Conservation (phyloP, 1,284 basidiomycete species). For the Ceratobasidium sp. region DNA sequence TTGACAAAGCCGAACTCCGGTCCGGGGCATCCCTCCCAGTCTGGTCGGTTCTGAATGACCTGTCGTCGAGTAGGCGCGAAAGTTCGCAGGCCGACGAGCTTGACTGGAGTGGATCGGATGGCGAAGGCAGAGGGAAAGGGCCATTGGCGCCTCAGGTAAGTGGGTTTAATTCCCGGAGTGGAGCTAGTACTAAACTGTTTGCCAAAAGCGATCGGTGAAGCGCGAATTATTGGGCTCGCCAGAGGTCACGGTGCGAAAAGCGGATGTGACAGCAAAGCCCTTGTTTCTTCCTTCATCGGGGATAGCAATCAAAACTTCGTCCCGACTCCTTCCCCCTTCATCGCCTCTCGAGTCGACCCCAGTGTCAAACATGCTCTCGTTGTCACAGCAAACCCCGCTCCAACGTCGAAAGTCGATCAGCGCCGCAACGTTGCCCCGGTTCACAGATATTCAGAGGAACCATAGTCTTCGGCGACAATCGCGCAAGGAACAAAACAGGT, state of each 20-base stretch:
- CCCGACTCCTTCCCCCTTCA: not conserved
- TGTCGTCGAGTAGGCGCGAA: not conserved
- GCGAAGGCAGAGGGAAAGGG: not conserved
- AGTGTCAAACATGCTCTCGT: not conserved
- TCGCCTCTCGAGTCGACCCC: constrained; percentile 5
- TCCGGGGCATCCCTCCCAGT: not conserved
- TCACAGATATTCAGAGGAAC: constrained; percentile 1
- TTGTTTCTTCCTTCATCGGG: constrained; percentile 25
- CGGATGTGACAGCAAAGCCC: not conserved
- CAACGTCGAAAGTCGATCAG: not conserved
- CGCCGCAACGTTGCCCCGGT: constrained; percentile 3
- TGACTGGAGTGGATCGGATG: not conserved
- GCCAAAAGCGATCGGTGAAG: not conserved
- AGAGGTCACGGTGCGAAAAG: not conserved
- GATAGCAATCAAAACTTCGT: not conserved
- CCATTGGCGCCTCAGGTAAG: not conserved
- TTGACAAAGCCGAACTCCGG: not conserved
- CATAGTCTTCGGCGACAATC: not conserved
- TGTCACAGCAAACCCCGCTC: constrained; percentile 12
- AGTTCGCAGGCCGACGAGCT: constrained; percentile 21
- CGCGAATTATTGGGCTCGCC: not conserved
- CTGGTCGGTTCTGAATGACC: constrained; percentile 1
- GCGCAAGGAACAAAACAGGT: constrained; percentile 6
- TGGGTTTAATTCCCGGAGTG: not conserved
- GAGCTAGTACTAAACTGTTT: not conserved